Evolutionary conservation across 2,329 filamentous ascomycete species (phyloP), one percentile per base, ranked within the genome.

Genomic region (Grosmannia clavigera): DNA sequence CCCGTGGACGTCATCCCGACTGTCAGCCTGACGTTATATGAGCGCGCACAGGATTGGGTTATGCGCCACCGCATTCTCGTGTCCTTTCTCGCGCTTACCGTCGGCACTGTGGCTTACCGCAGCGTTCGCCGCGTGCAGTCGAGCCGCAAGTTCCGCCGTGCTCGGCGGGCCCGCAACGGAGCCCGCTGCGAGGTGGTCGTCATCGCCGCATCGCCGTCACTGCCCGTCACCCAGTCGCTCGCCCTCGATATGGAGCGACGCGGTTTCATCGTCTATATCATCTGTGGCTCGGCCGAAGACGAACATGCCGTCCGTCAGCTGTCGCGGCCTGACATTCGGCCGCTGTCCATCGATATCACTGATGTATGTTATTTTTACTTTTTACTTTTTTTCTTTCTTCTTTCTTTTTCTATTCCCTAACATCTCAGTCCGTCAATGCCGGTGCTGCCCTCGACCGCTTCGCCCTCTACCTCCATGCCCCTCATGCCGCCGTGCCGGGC

Each of bases 221-320:
- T 95, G 67, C 88, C 92, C 19, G 79, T 96, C 68, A 92, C 90
- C 7, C 87, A 86, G 68, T 90, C 90, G 12, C 77, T 97, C 59
- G 85, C 90, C 2, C 74, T 92, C 55, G 94, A 99, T 69, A 78
- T 99, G 65, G 94, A 97, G 74, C 81, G 91, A 62, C 84, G 91
- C 64, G 94, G 94, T 5, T 97, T 95, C 71, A 88, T 97, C 62
- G 90, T 97, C 60, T 99, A 91, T 71, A 79, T 99, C 62, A 88
- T 95, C 0, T 92, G 91, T 67, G 87, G 84, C 64, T 90, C 84
- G n/a, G 75, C 85, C 61, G 89, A 96, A 67, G 92, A 97, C 66
- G 91, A 97, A 71, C 79, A 85, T 43, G 75, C 87, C 64, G 85
- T 97, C 16, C 83, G 89, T 62, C 81, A 83, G 62, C 82, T 95